These are phyloP conservation scores for Periconia sp. DNA, from an alignment of 2,329 filamentous ascomycete genomes.

Conservation along the genomic window DNA sequence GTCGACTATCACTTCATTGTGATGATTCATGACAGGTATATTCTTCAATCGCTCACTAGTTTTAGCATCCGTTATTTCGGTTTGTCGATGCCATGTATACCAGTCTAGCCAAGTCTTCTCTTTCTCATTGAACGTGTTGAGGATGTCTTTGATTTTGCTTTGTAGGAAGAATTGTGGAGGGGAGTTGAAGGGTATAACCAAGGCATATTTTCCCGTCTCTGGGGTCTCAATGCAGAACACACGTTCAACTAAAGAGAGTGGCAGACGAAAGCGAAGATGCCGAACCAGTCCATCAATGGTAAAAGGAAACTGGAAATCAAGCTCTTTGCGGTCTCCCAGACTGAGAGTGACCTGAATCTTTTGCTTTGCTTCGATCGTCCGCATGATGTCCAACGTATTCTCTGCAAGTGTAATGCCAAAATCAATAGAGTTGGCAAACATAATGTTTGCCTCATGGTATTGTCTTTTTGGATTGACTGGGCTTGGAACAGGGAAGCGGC, in stretches of 20 bases:
- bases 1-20: slow-evolving; percentile 57
- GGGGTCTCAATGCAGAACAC: slow-evolving; percentile 35
- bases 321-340: slow-evolving; percentile 43
- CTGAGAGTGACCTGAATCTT: slow-evolving; percentile 45
- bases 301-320: slow-evolving; percentile 51
- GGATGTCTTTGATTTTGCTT: slow-evolving; percentile 11
- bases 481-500: slow-evolving; percentile 18
- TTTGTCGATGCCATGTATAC: slow-evolving; percentile 65
- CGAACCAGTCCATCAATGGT: slow-evolving; percentile 11
- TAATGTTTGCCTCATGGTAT: slow-evolving; percentile 28
- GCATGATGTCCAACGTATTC: slow-evolving; percentile 62
- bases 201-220: slow-evolving; percentile 2
- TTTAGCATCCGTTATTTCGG: slow-evolving; percentile 57
- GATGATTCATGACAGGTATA: slow-evolving; percentile 39
- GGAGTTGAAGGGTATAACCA: slow-evolving; percentile 39
- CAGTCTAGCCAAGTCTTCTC: slow-evolving; percentile 56
- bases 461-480: slow-evolving; percentile 20
- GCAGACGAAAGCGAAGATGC: slow-evolving; percentile 48
- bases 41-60: slow-evolving; percentile 16
- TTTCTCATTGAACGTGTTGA: slow-evolving; percentile 14
- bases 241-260: slow-evolving; percentile 48
- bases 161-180: slow-evolving; percentile 51
- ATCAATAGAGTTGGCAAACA: slow-evolving; percentile 51
- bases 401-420: slow-evolving; percentile 64
- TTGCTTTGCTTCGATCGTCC: slow-evolving; percentile 40